A percentile compares a stretch with the other conserved stretches of the same genome.
These are phyloP conservation scores for Candida ascalaphidarum DNA, from an alignment of 805 yeast genomes.

Conservation along the genomic window DNA sequence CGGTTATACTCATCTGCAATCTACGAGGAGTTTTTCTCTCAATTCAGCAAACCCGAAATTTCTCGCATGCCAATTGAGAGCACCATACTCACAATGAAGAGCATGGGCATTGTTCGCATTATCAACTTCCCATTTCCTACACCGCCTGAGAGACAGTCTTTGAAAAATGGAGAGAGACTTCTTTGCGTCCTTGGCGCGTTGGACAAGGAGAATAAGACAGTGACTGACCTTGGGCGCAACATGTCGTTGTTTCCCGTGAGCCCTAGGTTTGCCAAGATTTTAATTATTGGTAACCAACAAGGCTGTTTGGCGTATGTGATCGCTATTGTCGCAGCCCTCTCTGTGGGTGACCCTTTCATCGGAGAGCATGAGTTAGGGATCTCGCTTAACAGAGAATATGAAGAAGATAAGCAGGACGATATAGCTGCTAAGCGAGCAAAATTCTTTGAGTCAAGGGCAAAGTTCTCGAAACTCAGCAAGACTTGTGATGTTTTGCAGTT, in stretches of 20 bases:
- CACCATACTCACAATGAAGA: constrained; percentile 90
- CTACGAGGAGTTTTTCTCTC: constrained; percentile 74
- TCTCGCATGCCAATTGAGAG: constrained; percentile 94
- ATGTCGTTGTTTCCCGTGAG: constrained; percentile 91
- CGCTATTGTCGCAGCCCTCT: constrained; percentile 82
- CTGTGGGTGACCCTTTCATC: constrained; percentile 89
- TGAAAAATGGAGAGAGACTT: constrained; percentile 59
- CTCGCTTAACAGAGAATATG: constrained; percentile 16
- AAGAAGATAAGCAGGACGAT: constrained; percentile 27
- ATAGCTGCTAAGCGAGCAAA: constrained; percentile 33
- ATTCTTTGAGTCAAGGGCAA: constrained; percentile 49
- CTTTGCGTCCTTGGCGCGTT: constrained; percentile 76
- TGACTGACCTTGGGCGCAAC: constrained; percentile 73
- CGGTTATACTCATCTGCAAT: constrained; percentile 90
- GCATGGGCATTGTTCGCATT: constrained; percentile 91
- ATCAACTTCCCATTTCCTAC: constrained; percentile 95
- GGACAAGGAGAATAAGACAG: constrained; percentile 35
- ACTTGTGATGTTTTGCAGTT: constrained; percentile 68
- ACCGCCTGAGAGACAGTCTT: constrained; percentile 61
- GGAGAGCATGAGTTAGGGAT: constrained; percentile 69
- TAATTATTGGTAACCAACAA: constrained; percentile 79
- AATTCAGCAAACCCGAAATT: constrained; percentile 84
- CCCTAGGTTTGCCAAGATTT: constrained; percentile 88
- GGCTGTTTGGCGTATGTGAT: constrained; percentile 83
- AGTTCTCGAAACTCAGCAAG: constrained; percentile 62